phyloP scores from a whole-genome alignment of 2,329 filamentous ascomycete species.

The Fusarium coicis region DNA sequence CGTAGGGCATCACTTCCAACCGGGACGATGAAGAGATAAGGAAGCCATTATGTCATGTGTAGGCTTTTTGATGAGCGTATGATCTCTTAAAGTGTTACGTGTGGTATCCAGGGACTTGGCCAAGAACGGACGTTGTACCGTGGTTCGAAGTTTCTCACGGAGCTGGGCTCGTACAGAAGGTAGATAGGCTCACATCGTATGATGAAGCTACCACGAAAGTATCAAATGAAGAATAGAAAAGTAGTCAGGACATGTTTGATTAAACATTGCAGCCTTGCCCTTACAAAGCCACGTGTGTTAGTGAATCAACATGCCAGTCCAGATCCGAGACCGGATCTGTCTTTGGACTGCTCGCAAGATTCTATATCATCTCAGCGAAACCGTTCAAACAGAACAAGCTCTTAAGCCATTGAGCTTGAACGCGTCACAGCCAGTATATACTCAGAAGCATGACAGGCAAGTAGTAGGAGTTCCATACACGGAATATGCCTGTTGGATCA shows the following conservation, averaged over 20 bases:
- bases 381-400: neutral
- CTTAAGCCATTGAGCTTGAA: neutral
- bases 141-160: neutral
- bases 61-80: neutral
- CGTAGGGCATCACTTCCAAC: neutral
- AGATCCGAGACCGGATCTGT: neutral
- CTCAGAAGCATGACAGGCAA: neutral
- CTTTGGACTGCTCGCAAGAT: neutral
- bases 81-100: neutral
- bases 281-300: neutral
- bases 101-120: neutral
- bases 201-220: neutral
- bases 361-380: neutral
- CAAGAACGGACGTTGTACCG: neutral
- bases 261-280: neutral
- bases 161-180: neutral
- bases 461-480: neutral
- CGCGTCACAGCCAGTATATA: neutral
- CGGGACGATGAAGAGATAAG: neutral
- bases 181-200: neutral
- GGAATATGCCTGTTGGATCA: conserved; percentile 19
- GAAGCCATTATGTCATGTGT: neutral
- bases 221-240: neutral
- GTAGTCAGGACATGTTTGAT: neutral
- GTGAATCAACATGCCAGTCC: neutral